Evolutionary conservation across 805 yeast species (phyloP).

Genomic region (Lachancea quebecensis): DNA sequence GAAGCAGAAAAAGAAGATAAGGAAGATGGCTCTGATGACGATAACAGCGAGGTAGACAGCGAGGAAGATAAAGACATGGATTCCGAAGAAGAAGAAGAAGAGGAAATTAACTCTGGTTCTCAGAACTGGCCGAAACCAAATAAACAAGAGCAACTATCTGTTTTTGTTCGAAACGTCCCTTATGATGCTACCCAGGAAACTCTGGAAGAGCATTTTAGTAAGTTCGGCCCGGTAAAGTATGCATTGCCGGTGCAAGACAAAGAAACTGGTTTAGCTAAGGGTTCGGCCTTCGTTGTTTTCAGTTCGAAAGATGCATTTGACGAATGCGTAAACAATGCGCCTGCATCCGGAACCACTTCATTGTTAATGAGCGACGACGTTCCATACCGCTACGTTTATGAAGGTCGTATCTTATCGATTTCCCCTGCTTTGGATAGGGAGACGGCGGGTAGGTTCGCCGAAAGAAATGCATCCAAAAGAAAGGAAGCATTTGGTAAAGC

Average conservation of each 20-base stretch:
- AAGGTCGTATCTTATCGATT: constrained; percentile 83
- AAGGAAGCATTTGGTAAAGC: constrained; percentile 73
- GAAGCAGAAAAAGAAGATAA: constrained; percentile 24
- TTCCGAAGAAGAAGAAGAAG: constrained; percentile 24
- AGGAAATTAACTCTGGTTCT: constrained; percentile 31
- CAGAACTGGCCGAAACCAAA: constrained; percentile 40
- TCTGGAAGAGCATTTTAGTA: constrained; percentile 65
- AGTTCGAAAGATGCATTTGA: constrained; percentile 51
- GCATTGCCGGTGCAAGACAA: constrained; percentile 91
- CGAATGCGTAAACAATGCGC: constrained; percentile 71
- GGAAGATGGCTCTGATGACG: constrained; percentile 6
- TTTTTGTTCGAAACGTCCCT: constrained; percentile 89
- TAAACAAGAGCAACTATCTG: constrained; percentile 60
- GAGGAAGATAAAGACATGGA: constrained; percentile 25
- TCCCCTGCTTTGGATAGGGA: constrained; percentile 82
- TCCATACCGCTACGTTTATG: constrained; percentile 78
- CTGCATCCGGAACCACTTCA: constrained; percentile 55
- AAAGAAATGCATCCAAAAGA: constrained; percentile 65
- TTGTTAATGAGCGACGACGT: constrained; percentile 88
- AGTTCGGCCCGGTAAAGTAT: constrained; percentile 83
- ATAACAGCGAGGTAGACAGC: constrained; percentile 28
- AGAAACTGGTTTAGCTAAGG: constrained; percentile 79
- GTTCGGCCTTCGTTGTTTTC: constrained; percentile 94
- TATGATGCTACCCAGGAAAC: constrained; percentile 85
- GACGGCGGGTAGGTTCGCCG: constrained; percentile 68